Evolutionary conservation across 2,329 filamentous ascomycete species (phyloP), one percentile per base, ranked within the genome.

Genomic region (Scortechinia acanthostroma): DNA sequence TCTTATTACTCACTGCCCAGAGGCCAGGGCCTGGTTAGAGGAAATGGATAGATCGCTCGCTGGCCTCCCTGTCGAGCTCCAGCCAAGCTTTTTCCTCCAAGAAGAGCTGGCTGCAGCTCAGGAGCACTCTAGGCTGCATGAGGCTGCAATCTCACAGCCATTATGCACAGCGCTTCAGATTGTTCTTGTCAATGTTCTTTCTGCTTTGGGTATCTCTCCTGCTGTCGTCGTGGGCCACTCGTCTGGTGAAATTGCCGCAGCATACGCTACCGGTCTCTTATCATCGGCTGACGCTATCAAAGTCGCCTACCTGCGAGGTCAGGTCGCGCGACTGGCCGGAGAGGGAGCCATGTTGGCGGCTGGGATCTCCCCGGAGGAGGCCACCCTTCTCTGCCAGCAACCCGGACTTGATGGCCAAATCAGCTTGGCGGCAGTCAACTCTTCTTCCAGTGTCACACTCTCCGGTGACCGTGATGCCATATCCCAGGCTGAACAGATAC

Each of bases 131-230:
- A n/a, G n/a, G n/a, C n/a, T n/a, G n/a, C n/a, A n/a, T n/a, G n/a
- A n/a, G n/a, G 63, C 70, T 0, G 59, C 63, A 2, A 50, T 75
- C 19, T 65, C 69, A 0, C 75, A 79, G 49, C 70, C 76, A 0
- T 52, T 76, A 1, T 77, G 69, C 44, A 77, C 74, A 0, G 73
- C 74, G 0, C 33, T 80, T 1, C 76, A 80, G 50, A 60, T 80
- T 2, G 73, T 59, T 0, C 51, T 71, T 3, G 58, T 65, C 0
- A 57, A 65, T 3, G 53, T 69, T 3, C 53, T 70, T 4, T 46
- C 47, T n/a, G 47, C 51, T 2, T 57, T 53, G 50, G 56, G 55
- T 0, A 53, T 64, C 25, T 47, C 42, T 2, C 54, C 59, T 13
- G 49, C 48, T 0, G 53, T 52, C 0, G 58, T 65, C 5, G 49